These are phyloP conservation scores for Hibiscus trionum DNA, from an alignment of 345 rosid species.

Conservation along the genomic window DNA sequence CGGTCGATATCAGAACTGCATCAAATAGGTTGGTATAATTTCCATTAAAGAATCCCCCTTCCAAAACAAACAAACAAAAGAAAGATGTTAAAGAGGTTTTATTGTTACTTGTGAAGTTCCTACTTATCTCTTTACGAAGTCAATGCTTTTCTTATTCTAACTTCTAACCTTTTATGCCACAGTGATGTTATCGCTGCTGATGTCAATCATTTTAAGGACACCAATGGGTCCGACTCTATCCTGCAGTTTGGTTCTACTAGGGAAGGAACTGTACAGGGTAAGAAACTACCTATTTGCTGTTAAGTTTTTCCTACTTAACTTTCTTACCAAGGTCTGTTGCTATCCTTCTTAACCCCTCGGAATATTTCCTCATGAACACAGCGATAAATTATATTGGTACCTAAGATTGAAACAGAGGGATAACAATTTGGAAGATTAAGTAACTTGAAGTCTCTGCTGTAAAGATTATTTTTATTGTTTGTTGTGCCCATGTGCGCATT, in stretches of 20 bases:
- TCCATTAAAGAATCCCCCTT: not conserved
- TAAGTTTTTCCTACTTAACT: not conserved
- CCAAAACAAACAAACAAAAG: too few species aligned
- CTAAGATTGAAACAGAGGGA: not conserved
- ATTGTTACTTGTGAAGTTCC: not conserved
- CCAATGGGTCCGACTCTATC: slow-evolving; percentile 6
- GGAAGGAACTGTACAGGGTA: slow-evolving; percentile 26
- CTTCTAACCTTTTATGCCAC: slow-evolving; percentile 6
- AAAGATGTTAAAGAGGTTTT: not conserved
- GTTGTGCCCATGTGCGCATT: not conserved
- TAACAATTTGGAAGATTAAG: not conserved
- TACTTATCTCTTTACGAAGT: not conserved
- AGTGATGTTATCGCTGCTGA: slow-evolving; percentile 20
- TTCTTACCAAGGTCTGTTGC: not conserved
- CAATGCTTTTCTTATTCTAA: not conserved
- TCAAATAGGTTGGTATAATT: slow-evolving; percentile 21
- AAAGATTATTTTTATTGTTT: not conserved
- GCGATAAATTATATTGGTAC: not conserved
- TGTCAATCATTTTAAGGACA: not conserved
- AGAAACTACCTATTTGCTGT: slow-evolving; percentile 4
- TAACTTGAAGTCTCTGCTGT: not conserved
- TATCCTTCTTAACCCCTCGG: not conserved
- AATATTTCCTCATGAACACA: not conserved
- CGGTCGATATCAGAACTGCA: slow-evolving; percentile 13
- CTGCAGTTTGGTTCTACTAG: slow-evolving; percentile 13